phyloP scores from a whole-genome alignment of 768 basidiomycete species.

The Sporobolomyces pararoseus region DNA sequence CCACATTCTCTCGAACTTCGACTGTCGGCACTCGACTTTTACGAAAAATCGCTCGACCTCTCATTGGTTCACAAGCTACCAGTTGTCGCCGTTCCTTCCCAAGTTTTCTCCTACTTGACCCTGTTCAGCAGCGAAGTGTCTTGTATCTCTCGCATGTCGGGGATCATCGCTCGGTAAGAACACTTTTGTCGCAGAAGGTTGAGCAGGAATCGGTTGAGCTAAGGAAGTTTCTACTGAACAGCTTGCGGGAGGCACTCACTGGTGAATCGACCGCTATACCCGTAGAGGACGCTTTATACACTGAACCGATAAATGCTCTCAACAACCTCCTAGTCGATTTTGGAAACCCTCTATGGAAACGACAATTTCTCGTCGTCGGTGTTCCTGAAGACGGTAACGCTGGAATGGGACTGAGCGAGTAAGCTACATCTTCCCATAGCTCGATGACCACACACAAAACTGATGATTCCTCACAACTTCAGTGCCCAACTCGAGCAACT shows the following conservation, averaged over 20 bases:
- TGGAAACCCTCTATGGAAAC: conserved; percentile 23
- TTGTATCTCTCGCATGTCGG: conserved; percentile 22
- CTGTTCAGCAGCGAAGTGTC: conserved; percentile 13
- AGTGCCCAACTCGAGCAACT: conserved; percentile 9
- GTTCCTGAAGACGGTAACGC: background rate
- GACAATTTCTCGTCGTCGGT: background rate
- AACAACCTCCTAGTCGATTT: conserved; percentile 22
- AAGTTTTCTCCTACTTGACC: conserved; percentile 1
- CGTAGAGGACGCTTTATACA: background rate
- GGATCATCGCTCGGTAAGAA: conserved; percentile 14
- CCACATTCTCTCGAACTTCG: conserved; percentile 9
- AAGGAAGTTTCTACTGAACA: background rate
- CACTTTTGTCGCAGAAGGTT: background rate
- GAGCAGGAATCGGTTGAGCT: no score
- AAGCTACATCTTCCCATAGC: background rate
- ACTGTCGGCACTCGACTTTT: conserved; percentile 17
- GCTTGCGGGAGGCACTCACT: conserved; percentile 29
- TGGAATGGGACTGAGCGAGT: conserved; percentile 2
- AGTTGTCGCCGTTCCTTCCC: conserved; percentile 9
- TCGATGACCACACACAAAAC: background rate
- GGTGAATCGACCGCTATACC: conserved; percentile 10
- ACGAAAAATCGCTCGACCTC: conserved; percentile 14
- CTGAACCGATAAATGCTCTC: conserved; percentile 10
- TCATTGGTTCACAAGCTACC: conserved; percentile 17
- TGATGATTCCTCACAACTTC: background rate